A percentile compares a stretch with the other conserved stretches of the same genome.
phyloP scores from a whole-genome alignment of 2,329 filamentous ascomycete genomes.

The Aspergillus melleus region DNA sequence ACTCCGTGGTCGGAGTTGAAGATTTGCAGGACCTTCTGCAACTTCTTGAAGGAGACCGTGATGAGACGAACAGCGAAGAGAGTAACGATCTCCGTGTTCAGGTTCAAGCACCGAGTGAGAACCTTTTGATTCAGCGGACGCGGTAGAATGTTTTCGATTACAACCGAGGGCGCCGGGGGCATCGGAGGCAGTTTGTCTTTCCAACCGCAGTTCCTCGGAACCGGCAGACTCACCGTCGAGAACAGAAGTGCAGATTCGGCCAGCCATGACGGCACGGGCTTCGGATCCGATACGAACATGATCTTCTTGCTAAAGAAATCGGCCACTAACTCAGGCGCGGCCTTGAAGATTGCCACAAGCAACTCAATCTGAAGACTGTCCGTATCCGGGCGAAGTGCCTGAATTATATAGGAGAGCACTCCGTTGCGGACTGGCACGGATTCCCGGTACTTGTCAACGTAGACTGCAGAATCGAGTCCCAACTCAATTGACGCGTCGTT shows the following conservation, averaged over 20 bases:
- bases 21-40: constrained; percentile 63
- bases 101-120: constrained; percentile 74
- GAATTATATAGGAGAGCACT: constrained; percentile 74
- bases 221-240: constrained; percentile 70
- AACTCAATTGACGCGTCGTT: constrained; percentile 58
- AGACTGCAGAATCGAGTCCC: constrained; percentile 68
- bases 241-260: constrained; percentile 89
- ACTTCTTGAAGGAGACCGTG: constrained; percentile 75
- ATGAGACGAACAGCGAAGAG: constrained; percentile 83
- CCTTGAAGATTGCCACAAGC: constrained; percentile 73
- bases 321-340: constrained; percentile 81
- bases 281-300: constrained; percentile 84
- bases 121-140: constrained; percentile 77
- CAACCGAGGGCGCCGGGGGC: constrained; percentile 75
- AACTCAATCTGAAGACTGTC: constrained; percentile 79
- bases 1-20: constrained; percentile 53
- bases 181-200: constrained; percentile 60
- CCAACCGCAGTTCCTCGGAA: constrained; percentile 72
- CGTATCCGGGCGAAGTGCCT: constrained; percentile 78
- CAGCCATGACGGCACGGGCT: constrained; percentile 90
- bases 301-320: constrained; percentile 82
- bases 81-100: constrained; percentile 74
- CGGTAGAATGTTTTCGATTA: constrained; percentile 85
- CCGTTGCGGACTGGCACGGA: constrained; percentile 76
- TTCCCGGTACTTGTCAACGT: constrained; percentile 66